phyloP scores from a whole-genome alignment of 1,284 basidiomycete species.

The Irpex sp. region DNA sequence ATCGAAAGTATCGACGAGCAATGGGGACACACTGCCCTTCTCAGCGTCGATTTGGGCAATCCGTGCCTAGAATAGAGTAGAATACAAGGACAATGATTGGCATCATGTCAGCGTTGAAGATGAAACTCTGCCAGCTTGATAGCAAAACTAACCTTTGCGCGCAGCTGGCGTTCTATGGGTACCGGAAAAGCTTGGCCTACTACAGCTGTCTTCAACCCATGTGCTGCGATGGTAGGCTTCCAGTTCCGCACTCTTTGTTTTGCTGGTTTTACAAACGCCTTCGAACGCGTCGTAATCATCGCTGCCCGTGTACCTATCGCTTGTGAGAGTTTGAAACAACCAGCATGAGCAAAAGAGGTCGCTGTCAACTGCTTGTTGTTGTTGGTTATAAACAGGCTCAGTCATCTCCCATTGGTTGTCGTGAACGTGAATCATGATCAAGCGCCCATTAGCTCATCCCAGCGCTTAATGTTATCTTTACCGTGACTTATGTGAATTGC shows the following conservation, averaged over 20 bases:
- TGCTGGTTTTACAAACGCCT: not conserved
- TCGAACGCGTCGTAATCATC: not conserved
- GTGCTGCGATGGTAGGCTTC: not conserved
- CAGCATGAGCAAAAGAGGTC: not conserved
- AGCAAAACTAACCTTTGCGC: slow-evolving; percentile 4
- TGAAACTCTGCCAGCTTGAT: not conserved
- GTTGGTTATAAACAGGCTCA: not conserved
- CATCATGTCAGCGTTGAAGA: not conserved
- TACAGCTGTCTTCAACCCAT: slow-evolving; percentile 11
- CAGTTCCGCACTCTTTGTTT: not conserved
- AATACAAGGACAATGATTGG: not conserved
- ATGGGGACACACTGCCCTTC: slow-evolving; percentile 39
- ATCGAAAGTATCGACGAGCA: slow-evolving; percentile 64
- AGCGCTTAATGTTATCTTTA: not conserved
- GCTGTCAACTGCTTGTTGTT: not conserved
- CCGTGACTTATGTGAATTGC: too few relatives aligned
- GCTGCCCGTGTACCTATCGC: not conserved
- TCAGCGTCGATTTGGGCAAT: slow-evolving; percentile 52
- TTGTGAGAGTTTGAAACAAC: not conserved
- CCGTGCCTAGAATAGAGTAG: slow-evolving; percentile 33
- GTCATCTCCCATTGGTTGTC: not conserved
- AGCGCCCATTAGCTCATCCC: not conserved
- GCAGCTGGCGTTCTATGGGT: slow-evolving; percentile 9
- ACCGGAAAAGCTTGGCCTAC: slow-evolving; percentile 12
- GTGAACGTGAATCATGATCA: not conserved